These are phyloP conservation scores for Xylaria acuta DNA, from an alignment of 495 filamentous ascomycete species.

Conservation along the genomic window DNA sequence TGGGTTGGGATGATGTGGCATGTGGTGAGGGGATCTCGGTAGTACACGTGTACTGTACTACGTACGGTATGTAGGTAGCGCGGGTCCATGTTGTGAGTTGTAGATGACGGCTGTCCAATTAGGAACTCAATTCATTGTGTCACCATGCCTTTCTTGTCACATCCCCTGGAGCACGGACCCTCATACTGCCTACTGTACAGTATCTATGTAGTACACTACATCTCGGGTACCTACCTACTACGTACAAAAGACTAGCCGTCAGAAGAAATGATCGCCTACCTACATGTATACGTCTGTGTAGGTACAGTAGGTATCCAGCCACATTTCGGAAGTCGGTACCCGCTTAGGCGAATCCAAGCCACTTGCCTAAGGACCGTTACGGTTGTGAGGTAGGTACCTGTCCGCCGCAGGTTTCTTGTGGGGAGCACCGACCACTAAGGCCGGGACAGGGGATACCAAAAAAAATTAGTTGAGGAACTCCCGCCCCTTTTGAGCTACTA, in stretches of 20 bases:
- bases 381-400: background rate
- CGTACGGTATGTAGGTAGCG: background rate
- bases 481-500: conserved; percentile 12
- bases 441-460: conserved; percentile 1
- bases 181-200: background rate
- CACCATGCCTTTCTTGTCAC: conserved; percentile 12
- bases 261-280: background rate
- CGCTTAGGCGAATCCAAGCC: background rate
- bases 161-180: conserved; percentile 21
- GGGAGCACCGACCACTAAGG: conserved; percentile 8
- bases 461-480: conserved; percentile 15
- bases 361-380: background rate
- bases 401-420: background rate
- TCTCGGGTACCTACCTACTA: background rate
- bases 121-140: background rate
- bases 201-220: no score
- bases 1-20: conserved; percentile 4
- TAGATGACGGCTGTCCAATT: conserved; percentile 4
- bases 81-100: background rate
- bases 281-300: no score
- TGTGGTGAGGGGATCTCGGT: conserved; percentile 6
- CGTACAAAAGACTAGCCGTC: background rate
- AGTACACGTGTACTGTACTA: conserved; percentile 5
- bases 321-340: background rate
- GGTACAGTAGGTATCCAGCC: background rate